Conservation (phyloP, 345 rosid species). For the Populus davidiana region DNA sequence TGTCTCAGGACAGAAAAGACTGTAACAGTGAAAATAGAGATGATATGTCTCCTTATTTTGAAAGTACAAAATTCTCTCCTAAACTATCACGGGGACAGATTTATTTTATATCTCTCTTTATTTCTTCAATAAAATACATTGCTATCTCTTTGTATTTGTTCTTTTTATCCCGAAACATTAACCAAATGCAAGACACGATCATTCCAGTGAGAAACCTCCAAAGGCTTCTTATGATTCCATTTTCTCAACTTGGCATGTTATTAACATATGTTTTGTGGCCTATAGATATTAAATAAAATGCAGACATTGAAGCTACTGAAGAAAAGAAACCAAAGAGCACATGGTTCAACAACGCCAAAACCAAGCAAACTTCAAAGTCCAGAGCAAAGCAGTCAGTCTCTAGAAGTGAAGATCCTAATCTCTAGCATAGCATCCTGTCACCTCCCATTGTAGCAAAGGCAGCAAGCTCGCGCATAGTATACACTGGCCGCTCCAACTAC, state of each 20-base stretch:
- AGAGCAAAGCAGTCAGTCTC: not conserved
- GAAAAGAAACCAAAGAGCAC: not conserved
- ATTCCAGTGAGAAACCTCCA: conserved; percentile 83
- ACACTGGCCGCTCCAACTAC: conserved; percentile 76
- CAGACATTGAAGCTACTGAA: not conserved
- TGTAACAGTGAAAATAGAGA: too few species aligned
- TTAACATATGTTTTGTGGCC: not conserved
- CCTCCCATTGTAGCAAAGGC: conserved; percentile 76
- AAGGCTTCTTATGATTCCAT: conserved; percentile 56
- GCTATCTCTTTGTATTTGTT: too few species aligned
- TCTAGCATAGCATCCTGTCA: conserved; percentile 78
- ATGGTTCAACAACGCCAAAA: not conserved
- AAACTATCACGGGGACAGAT: too few species aligned
- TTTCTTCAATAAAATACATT: too few species aligned
- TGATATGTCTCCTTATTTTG: too few species aligned
- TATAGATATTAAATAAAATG: not conserved
- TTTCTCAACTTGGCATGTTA: conserved; percentile 48
- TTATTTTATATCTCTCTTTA: too few species aligned
- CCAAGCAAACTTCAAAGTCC: not conserved
- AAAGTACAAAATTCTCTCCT: too few species aligned
- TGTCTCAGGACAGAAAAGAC: too few species aligned
- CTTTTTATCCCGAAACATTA: too few species aligned
- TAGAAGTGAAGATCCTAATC: conserved; percentile 36
- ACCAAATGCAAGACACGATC: conserved; percentile 38
- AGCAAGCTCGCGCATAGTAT: conserved; percentile 81